A percentile compares a stretch with the other conserved stretches of the same genome.
These are phyloP conservation scores for Ceratobasidium sp. DNA, from an alignment of 1,284 basidiomycete genomes.

Conservation along the genomic window DNA sequence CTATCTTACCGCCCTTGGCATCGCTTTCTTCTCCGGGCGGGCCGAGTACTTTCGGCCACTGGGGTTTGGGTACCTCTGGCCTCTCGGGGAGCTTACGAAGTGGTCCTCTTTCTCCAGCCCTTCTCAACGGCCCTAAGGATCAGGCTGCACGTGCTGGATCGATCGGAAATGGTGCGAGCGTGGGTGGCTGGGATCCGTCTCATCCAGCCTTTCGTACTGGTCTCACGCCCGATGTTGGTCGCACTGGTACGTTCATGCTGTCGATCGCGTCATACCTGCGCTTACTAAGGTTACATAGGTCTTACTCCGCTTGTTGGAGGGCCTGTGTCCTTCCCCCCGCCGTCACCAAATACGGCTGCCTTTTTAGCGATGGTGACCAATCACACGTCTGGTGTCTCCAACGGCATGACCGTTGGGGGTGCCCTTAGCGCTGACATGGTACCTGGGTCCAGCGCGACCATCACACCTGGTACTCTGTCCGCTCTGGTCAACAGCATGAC, in stretches of 20 bases:
- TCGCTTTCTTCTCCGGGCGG: conserved; percentile 85
- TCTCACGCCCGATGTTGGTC: conserved; percentile 66
- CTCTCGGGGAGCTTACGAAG: conserved; percentile 80
- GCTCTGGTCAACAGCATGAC: conserved; percentile 61
- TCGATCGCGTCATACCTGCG: background rate
- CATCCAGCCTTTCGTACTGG: conserved; percentile 58
- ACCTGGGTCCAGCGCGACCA: conserved; percentile 68
- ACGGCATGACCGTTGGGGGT: conserved; percentile 55
- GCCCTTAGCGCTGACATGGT: conserved; percentile 62
- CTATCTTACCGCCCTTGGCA: conserved; percentile 85
- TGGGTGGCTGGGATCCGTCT: conserved; percentile 45
- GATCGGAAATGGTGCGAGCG: conserved; percentile 45
- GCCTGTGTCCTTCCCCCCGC: conserved; percentile 77
- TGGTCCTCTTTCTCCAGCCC: conserved; percentile 92
- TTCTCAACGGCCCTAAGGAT: conserved; percentile 85
- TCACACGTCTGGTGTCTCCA: conserved; percentile 52
- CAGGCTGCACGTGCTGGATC: conserved; percentile 50
- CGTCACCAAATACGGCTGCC: conserved; percentile 89
- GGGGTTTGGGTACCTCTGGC: conserved; percentile 64
- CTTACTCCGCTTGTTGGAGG: conserved; percentile 85
- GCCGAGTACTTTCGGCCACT: conserved; percentile 65
- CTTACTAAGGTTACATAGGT: conserved; percentile 50
- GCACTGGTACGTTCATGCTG: conserved; percentile 56
- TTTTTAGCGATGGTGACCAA: conserved; percentile 92
- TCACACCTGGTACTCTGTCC: conserved; percentile 89